A percentile compares a stretch with the other conserved stretches of the same genome.
These are phyloP conservation scores for Talaromyces atroroseus DNA, from an alignment of 2,329 filamentous ascomycete species.

Conservation along the genomic window DNA sequence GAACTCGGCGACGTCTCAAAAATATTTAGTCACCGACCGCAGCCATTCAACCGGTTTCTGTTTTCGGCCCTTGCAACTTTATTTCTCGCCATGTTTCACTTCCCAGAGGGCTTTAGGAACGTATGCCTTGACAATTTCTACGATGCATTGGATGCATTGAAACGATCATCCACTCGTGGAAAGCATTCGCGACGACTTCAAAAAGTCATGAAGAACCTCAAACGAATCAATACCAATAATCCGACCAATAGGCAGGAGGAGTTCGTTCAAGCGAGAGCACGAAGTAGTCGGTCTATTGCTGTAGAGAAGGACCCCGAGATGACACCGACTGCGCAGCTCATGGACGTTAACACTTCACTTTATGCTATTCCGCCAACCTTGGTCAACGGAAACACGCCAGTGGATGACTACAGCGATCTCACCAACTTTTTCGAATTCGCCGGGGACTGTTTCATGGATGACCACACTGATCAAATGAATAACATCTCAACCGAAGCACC, in stretches of 20 bases:
- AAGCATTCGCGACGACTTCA: constrained; percentile 57
- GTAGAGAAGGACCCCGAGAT: not conserved
- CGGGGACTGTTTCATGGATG: constrained; percentile 40
- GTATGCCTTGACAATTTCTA: constrained; percentile 59
- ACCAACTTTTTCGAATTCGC: constrained; percentile 58
- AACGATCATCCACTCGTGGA: constrained; percentile 55
- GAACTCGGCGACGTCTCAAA: constrained; percentile 56
- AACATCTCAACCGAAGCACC: not conserved
- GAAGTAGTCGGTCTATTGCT: not conserved
- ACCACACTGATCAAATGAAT: not conserved
- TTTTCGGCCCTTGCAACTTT: constrained; percentile 58
- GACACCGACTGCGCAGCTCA: not conserved
- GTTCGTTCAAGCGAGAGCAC: not conserved
- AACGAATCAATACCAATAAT: constrained; percentile 21
- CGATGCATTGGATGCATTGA: constrained; percentile 58
- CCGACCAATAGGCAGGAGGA: not conserved
- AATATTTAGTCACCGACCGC: constrained; percentile 57
- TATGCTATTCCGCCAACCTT: constrained; percentile 8
- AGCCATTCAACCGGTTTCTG: constrained; percentile 61
- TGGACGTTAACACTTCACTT: not conserved
- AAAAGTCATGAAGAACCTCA: constrained; percentile 57
- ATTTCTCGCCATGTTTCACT: constrained; percentile 59
- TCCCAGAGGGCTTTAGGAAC: constrained; percentile 53
- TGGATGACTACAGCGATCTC: constrained; percentile 43
- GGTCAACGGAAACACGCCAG: not conserved